Conservation (phyloP, 2,329 filamentous ascomycete genomes). For the Penicillium thymicola region DNA sequence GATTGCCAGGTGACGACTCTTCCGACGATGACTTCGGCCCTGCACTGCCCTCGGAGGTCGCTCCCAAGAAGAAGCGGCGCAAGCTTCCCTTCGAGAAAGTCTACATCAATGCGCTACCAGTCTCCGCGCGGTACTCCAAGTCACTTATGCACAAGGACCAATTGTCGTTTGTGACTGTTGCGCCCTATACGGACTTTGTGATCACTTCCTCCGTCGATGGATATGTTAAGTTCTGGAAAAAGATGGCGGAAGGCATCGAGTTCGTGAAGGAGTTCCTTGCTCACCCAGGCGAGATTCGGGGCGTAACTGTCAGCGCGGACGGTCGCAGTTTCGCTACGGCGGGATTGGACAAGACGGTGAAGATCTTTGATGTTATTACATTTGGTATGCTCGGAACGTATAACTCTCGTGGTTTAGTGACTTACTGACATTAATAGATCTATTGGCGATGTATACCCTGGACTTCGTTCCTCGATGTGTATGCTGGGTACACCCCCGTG, state of each 20-base stretch:
- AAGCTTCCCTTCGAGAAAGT: conserved; percentile 92
- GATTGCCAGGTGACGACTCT: conserved; percentile 46
- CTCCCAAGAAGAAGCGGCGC: conserved; percentile 84
- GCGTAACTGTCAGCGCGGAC: conserved; percentile 81
- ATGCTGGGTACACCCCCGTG: conserved; percentile 87
- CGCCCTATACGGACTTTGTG: conserved; percentile 87
- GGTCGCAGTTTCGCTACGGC: conserved; percentile 91
- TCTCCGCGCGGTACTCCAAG: conserved; percentile 79
- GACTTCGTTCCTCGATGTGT: conserved; percentile 72
- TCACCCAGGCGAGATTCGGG: conserved; percentile 78
- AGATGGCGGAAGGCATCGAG: conserved; percentile 82
- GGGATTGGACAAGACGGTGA: conserved; percentile 54
- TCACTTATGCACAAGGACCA: conserved; percentile 99
- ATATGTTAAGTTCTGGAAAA: conserved; percentile 99
- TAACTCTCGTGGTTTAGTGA: neutral
- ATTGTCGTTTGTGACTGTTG: conserved; percentile 80
- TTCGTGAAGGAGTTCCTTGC: conserved; percentile 98
- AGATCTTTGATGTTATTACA: conserved; percentile 67
- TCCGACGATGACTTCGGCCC: conserved; percentile 87
- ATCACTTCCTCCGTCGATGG: conserved; percentile 93
- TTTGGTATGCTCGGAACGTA: conserved; percentile 53
- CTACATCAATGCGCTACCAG: conserved; percentile 84
- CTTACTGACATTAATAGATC: conserved; percentile 49
- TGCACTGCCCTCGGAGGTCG: conserved; percentile 73
- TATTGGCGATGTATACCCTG: conserved; percentile 77